phyloP scores from a whole-genome alignment of 1,284 basidiomycete genomes.

The Microbotryum saponariae region DNA sequence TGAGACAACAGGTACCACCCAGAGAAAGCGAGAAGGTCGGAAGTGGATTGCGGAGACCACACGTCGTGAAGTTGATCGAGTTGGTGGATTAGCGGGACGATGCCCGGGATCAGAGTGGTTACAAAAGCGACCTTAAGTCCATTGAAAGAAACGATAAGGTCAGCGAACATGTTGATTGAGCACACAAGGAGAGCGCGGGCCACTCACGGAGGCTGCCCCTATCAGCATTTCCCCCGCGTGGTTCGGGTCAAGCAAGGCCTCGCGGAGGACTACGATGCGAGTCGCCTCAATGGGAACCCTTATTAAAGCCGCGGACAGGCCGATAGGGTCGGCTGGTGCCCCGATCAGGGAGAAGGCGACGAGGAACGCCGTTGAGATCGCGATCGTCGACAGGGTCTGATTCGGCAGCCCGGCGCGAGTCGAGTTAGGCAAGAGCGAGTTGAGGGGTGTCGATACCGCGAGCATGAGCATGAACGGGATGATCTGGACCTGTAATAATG shows the following conservation, averaged over 20 bases:
- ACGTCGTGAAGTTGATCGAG: background rate
- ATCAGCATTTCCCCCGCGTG: conserved; percentile 1
- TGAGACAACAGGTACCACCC: background rate
- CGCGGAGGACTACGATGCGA: conserved; percentile 2
- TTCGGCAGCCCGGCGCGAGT: no score
- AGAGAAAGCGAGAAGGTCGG: background rate
- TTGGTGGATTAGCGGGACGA: background rate
- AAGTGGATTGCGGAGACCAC: background rate
- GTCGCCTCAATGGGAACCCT: conserved; percentile 7
- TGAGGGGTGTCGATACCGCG: no score
- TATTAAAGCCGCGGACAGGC: background rate
- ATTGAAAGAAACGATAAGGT: background rate
- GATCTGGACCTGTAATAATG: no score
- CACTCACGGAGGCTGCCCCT: background rate
- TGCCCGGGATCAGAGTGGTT: background rate
- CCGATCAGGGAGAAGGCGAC: conserved; percentile 19
- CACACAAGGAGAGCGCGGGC: background rate
- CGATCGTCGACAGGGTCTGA: no score
- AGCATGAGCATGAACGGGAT: no score
- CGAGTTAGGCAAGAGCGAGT: no score
- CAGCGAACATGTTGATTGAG: background rate
- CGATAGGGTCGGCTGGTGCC: background rate
- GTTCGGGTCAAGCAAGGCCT: background rate
- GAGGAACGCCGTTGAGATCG: conserved; percentile 7
- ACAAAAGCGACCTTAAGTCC: background rate